phyloP scores from a whole-genome alignment of 306 rosid species.

The Rubus parviflorus region DNA sequence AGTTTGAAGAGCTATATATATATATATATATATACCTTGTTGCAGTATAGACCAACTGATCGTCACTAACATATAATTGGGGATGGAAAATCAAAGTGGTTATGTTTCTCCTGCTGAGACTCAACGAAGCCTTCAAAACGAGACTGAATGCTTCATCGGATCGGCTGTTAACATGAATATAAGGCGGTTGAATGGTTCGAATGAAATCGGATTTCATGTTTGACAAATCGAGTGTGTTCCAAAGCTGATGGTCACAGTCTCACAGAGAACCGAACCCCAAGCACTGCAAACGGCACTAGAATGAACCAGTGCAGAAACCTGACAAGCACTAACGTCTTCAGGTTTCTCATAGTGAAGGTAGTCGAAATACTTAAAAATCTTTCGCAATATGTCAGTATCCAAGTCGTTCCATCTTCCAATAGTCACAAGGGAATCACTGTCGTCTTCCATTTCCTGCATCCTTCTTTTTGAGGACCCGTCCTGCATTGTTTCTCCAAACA shows the following conservation, averaged over 20 bases:
- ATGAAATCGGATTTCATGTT: constrained; percentile 59
- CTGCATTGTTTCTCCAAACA: too few relatives aligned
- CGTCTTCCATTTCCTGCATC: too few relatives aligned
- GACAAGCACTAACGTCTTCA: constrained; percentile 39
- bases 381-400: constrained; percentile 59
- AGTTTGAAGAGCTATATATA: too few relatives aligned
- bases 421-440: too few relatives aligned
- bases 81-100: constrained; percentile 47
- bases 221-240: constrained; percentile 70
- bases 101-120: constrained; percentile 57
- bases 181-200: constrained; percentile 62
- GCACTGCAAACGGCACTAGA: constrained; percentile 51
- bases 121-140: constrained; percentile 57
- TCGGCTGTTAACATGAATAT: constrained; percentile 56
- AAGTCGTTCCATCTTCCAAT: constrained; percentile 60
- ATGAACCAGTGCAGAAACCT: constrained; percentile 9
- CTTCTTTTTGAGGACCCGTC: too few relatives aligned
- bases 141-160: constrained; percentile 58
- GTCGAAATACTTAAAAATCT: constrained; percentile 58
- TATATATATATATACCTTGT: background rate
- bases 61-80: background rate
- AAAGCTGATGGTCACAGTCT: constrained; percentile 52
- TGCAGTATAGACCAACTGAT: background rate
- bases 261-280: constrained; percentile 50
- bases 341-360: constrained; percentile 15